These are phyloP conservation scores for Panaeolus papilionaceus DNA, from an alignment of 768 basidiomycete species.

Conservation along the genomic window DNA sequence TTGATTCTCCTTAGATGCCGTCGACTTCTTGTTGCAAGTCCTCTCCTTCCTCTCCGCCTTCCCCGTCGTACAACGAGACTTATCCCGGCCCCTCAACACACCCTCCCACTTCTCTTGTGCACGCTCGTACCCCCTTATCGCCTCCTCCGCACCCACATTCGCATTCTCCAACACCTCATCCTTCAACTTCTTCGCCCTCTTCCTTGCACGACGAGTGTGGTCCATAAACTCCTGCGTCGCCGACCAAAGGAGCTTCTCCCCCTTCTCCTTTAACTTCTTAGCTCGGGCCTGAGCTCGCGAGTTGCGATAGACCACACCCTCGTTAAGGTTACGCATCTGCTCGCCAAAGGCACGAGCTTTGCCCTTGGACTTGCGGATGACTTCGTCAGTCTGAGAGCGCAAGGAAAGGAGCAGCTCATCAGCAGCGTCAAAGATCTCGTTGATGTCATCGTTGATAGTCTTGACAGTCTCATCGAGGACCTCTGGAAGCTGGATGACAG, in stretches of 20 bases:
- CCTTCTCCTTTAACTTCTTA: conserved; percentile 55
- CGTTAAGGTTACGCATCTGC: conserved; percentile 47
- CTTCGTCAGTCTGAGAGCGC: conserved; percentile 50
- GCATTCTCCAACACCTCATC: conserved; percentile 41
- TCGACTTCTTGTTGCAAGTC: background rate
- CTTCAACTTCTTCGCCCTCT: conserved; percentile 47
- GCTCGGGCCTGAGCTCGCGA: conserved; percentile 59
- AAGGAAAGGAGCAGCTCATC: conserved; percentile 62
- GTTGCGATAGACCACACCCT: conserved; percentile 53
- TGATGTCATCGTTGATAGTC: conserved; percentile 56
- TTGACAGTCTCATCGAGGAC: conserved; percentile 54
- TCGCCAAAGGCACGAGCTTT: conserved; percentile 51
- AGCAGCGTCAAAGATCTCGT: conserved; percentile 63
- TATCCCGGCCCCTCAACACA: background rate
- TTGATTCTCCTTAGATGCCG: conserved; percentile 3
- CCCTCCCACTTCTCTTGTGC: conserved; percentile 7
- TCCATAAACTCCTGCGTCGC: conserved; percentile 49
- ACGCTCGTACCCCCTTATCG: conserved; percentile 18
- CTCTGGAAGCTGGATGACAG: conserved; percentile 30
- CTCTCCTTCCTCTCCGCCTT: conserved; percentile 8
- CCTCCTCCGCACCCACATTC: conserved; percentile 32
- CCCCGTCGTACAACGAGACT: background rate
- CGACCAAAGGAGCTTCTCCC: conserved; percentile 49
- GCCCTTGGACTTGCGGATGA: conserved; percentile 56
- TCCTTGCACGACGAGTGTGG: conserved; percentile 50